Evolutionary conservation across 1,139 yeast species (phyloP), one percentile per base, ranked within the genome.

Genomic region (Suhomyces wounanorum): DNA sequence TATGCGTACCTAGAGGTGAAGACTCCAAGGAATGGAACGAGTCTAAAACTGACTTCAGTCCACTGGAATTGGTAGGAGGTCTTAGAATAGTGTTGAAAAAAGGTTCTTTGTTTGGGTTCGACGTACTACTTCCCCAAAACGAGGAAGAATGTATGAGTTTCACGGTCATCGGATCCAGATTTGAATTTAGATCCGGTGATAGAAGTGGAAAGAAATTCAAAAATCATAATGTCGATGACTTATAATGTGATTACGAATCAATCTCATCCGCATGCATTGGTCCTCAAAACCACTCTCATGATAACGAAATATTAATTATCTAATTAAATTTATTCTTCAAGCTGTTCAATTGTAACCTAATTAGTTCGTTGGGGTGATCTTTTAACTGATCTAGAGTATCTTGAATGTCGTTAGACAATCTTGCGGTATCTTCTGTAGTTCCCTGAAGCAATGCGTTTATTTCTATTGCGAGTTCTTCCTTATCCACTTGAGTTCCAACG

Each of bases 151-250:
- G 73, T 37, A 58, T 83, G 26, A 79, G 79, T 18, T 89, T 88
- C 66, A 82, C 86, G 16, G 79, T 92, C 8, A 69, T 90, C 13
- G 98, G 98, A 1, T 87, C 92, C 38, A 75, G 97, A 53, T 81
- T 92, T 59, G 83, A 85, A 55, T 81, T 85, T 55, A 78, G 96
- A 62, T 78, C 94, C 40, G 83, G 84, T 4, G 98, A 92, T 59
- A 75, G 99, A 53, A 83, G 96, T 0, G 89, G 88, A 23, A 83
- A 88, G 59, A 91, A 92, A 73, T 91, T 91, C 75, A 92, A 92
- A 68, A 81, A 84, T 53, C 94, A 86, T 58, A 78, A 81, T 35
- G 87, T 87, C 42, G 87, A 82, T 52, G 89, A 85, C 63, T 68
- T 88, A 31, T 30, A 16, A 40, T 10, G 5, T n/a, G 6, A 3